Conservation (phyloP, 768 basidiomycete genomes). For the Agrocybe chaxingu region DNA sequence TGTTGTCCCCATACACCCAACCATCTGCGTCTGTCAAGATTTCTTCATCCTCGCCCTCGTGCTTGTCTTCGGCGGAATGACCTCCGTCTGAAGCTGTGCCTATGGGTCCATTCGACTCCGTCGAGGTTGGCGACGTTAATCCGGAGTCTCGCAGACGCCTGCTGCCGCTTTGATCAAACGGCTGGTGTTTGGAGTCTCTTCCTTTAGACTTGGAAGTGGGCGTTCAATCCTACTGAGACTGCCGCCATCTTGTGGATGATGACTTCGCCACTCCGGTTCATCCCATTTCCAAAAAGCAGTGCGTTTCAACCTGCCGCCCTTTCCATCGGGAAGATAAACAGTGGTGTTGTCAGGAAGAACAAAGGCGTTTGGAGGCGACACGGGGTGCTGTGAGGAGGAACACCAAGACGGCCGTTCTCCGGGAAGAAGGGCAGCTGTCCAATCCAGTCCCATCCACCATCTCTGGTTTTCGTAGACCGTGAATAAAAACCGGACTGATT, state of each 20-base stretch:
- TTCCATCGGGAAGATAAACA: conserved; percentile 49
- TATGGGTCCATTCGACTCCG: conserved; percentile 11
- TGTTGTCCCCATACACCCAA: conserved; percentile 94
- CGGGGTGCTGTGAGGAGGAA: conserved; percentile 50
- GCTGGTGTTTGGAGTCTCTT: conserved; percentile 39
- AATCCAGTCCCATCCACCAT: conserved; percentile 98
- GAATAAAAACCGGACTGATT: conserved; percentile 73
- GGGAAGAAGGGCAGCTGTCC: conserved; percentile 90
- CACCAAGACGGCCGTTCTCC: conserved; percentile 90
- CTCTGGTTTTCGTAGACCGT: conserved; percentile 93
- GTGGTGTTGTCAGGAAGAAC: conserved; percentile 61
- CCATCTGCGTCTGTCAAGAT: conserved; percentile 78
- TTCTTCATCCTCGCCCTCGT: conserved; percentile 44
- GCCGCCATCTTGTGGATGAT: conserved; percentile 55
- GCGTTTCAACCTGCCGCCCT: conserved; percentile 54
- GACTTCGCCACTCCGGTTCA: conserved; percentile 85
- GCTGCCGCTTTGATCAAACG: conserved; percentile 53
- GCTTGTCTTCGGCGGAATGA: conserved; percentile 24
- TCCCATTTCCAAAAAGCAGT: conserved; percentile 88
- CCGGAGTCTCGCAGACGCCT: conserved; percentile 38
- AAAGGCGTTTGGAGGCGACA: conserved; percentile 71
- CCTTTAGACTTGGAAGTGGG: conserved; percentile 48
- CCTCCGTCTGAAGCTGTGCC: conserved; percentile 15
- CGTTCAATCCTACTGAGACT: conserved; percentile 55
- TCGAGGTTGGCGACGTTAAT: conserved; percentile 6